Evolutionary conservation across 768 basidiomycete species (phyloP), one percentile per base, ranked within the genome.

Genomic region (Gloeophyllum trabeum): DNA sequence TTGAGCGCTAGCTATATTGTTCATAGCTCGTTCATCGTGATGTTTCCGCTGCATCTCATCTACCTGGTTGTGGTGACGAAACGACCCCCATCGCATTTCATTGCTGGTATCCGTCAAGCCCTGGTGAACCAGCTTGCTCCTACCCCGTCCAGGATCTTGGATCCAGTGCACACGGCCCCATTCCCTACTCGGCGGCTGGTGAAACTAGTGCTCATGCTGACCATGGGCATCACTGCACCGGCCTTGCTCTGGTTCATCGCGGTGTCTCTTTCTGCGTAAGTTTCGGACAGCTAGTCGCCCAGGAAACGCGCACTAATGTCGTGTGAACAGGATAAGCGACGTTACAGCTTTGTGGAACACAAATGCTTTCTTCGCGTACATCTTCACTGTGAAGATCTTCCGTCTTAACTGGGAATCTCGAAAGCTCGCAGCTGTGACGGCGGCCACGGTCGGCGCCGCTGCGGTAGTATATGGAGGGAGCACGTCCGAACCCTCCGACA

Each of bases 281-380:
- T 68, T 5, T 21, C 13, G 36, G 7, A 37, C 12, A 7, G 7
- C 36, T 10, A 32, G 16, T 10, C 10, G 20, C 20, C 20, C 36
- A 13, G 10, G 10, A 37, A 37, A 10, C 20, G 7, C 7, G 28
- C 28, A 10, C 16, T 32, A 10, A 16, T 51, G 20, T 30, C 21
- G 44, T 39, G 40, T 41, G 19, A 43, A 21, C 47, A 89, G 90
- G 19, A 67, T 90, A 21, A 82, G 79, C 49, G 88, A 92, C 60
- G 76, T 92, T 21, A 93, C 89, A 24, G 60, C 64, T 0, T 46
- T 91, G 21, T 90, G 86, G 79, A 93, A 94, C 55, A 80, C 84
- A 5, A 87, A 85, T 52, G 82, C 87, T 1, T 92, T 97, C 64
- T 92, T 90, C 59, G 85, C 87, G 4, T 98, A 97, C 55, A 56